These are phyloP conservation scores for Takakia lepidozioides DNA, from an alignment of 225 moss, liverwort and hornwort genomes.

Conservation along the genomic window DNA sequence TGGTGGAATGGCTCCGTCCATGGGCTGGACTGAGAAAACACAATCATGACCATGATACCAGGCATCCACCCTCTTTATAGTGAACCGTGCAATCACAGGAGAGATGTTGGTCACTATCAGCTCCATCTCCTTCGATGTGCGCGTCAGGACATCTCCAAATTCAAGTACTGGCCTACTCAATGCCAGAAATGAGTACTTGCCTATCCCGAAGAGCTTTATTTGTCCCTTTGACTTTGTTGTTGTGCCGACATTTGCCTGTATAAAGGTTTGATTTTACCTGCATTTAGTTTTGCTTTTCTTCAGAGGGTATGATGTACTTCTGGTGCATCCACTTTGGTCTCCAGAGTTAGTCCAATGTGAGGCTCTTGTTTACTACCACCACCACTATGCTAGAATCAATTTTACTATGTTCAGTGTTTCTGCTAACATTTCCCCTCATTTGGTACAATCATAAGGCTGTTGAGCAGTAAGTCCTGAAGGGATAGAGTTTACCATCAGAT, in stretches of 20 bases:
- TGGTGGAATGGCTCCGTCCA: constrained; percentile 78
- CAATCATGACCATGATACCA: constrained; percentile 48
- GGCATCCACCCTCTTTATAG: constrained; percentile 65
- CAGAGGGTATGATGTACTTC: no score
- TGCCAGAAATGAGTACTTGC: constrained; percentile 81
- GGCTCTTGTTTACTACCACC: no score
- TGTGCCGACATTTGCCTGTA: constrained; percentile 77
- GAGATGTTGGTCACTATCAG: constrained; percentile 75
- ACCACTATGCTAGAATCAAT: no score
- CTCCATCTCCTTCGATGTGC: constrained; percentile 71
- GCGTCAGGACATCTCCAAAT: constrained; percentile 72
- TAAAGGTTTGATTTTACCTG: constrained; percentile 29
- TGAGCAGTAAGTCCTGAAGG: no score
- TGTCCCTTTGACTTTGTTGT: constrained; percentile 58
- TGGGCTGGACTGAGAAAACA: constrained; percentile 60
- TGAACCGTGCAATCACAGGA: constrained; percentile 66
- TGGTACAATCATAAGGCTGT: no score
- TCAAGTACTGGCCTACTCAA: constrained; percentile 46
- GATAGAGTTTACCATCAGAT: no score
- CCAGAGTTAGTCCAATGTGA: no score
- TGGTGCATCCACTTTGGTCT: no score
- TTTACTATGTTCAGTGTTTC: no score
- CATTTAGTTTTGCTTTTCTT: constrained; percentile 24
- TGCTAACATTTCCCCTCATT: no score
- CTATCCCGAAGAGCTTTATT: constrained; percentile 74